Base-by-base conservation (phyloP, 2,329 filamentous ascomycete genomes). In the Monosporascus sp. region DNA sequence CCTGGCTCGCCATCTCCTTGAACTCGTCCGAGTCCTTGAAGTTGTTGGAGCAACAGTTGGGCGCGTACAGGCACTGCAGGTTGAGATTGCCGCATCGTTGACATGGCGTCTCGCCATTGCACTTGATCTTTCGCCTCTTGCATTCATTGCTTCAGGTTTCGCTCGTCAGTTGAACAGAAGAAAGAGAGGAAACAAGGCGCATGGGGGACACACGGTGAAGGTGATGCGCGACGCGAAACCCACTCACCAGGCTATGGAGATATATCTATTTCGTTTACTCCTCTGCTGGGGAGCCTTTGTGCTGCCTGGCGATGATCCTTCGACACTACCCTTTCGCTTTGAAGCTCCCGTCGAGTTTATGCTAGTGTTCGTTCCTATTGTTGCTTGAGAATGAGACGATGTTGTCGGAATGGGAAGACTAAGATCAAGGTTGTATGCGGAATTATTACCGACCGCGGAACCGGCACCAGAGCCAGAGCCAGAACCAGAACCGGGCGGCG, bases 11-110 rank as follows among this genome's bases (percentile, higher is more conserved):
- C 84, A 97, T 90, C 38, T 85, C 81, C 65, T 85, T 89, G 76
- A 91, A 97, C 68, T 97, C 92, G 9, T 95, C 89, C 47, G 90
- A 91, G 64, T 97, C 92, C 70, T 93, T 94, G 78, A 96, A 91
- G 69, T 83, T 90, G 74, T 83, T 92, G 57, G 82, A 73, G 66
- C 82, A 85, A 67, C 84, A 85, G 63, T 85, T 85, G 15, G 83
- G 79, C 6, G 84, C 77, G 70, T 88, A 88, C 45, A 85, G 72
- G 63, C 85, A 88, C 56, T 79, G 70, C 18, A 87, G 74, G 60
- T 82, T 84, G 67, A 88, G 82, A 60, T 86, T 85, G 60, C 84
- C 81, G 62, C 86, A 89, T 52, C 86, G 76, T 54, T 83, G 79
- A 59, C 86, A 89, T 1, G 84, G 81, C 1, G 78, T 81, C 60